These are phyloP conservation scores for Rosa rugosa DNA, from an alignment of 306 rosid genomes.

Conservation along the genomic window DNA sequence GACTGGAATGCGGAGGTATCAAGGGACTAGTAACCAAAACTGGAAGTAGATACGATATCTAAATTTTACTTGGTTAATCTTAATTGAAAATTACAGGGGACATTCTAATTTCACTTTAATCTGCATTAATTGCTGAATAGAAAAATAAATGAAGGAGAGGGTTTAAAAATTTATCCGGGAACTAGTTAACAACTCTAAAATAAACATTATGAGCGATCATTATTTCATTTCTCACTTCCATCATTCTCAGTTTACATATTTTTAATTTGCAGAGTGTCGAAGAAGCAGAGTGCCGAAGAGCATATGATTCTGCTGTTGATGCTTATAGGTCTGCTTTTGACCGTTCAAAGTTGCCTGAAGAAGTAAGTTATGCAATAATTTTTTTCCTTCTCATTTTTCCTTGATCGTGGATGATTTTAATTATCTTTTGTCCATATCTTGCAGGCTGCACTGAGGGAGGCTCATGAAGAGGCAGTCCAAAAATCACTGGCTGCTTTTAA, in stretches of 20 bases:
- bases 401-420: constrained; percentile 18
- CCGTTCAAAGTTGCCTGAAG: constrained; percentile 79
- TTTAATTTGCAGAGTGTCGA: constrained; percentile 75
- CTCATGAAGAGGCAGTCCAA: constrained; percentile 84
- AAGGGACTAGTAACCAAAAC: background rate
- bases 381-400: background rate
- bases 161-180: background rate
- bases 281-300: constrained; percentile 87
- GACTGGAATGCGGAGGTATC: background rate
- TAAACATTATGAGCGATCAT: background rate
- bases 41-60: background rate
- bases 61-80: background rate
- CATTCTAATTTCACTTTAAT: background rate
- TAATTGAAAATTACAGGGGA: background rate
- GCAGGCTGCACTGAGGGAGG: constrained; percentile 83
- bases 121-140: background rate
- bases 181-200: background rate
- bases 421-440: constrained; percentile 31
- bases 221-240: background rate
- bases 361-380: constrained; percentile 47
- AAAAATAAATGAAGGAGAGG: background rate
- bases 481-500: constrained; percentile 72
- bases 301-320: constrained; percentile 75
- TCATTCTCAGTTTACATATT: constrained; percentile 1
- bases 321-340: constrained; percentile 74